Conservation (phyloP, 495 filamentous ascomycete genomes). For the Penicillium alfredii region DNA sequence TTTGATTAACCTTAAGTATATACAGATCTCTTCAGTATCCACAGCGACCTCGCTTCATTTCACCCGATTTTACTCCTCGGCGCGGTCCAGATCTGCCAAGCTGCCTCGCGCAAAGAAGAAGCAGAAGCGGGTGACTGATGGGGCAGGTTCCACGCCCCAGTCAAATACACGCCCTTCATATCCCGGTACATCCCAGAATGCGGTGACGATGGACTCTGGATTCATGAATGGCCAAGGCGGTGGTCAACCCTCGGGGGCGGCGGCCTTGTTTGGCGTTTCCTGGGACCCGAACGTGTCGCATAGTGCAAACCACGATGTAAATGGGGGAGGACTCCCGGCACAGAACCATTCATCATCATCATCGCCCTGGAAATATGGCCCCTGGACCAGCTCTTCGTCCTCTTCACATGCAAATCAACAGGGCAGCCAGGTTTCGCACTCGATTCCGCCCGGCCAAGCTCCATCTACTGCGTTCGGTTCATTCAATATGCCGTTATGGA, state of each 20-base stretch:
- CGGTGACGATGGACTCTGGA: neutral
- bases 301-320: no score
- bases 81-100: constrained; percentile 5
- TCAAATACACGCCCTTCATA: constrained; percentile 2
- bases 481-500: constrained; percentile 15
- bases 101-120: constrained; percentile 15
- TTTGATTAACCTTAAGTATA: no score
- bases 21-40: no score
- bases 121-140: constrained; percentile 10
- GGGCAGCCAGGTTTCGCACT: no score
- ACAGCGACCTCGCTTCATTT: neutral
- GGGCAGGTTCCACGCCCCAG: constrained; percentile 1
- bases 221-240: neutral
- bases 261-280: neutral
- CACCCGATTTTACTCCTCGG: neutral
- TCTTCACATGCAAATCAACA: no score
- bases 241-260: neutral
- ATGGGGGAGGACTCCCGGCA: neutral
- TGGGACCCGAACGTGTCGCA: no score
- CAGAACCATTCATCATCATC: neutral
- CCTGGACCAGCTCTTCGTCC: no score
- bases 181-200: neutral
- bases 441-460: constrained; percentile 4
- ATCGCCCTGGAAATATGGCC: neutral
- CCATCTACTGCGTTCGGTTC: constrained; percentile 6